Conservation (phyloP, 805 yeast species). For the Saccharomycopsis guyanensis region DNA sequence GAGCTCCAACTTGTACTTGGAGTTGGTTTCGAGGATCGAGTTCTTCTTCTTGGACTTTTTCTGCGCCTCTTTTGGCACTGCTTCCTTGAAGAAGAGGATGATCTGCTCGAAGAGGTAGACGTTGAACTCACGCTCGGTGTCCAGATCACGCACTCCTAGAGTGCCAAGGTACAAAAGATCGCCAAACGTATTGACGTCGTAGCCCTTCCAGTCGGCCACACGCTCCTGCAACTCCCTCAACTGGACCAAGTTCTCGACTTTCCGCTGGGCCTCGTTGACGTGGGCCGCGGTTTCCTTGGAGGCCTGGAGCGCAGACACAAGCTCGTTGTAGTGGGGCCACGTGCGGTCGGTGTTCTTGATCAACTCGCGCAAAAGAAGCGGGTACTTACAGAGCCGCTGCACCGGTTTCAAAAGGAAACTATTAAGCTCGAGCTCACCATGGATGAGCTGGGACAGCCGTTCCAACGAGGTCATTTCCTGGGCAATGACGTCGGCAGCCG, state of each 20-base stretch:
- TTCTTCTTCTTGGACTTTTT: slow-evolving; percentile 42
- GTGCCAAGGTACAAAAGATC: slow-evolving; percentile 70
- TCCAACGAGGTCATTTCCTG: slow-evolving; percentile 43
- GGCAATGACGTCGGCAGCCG: slow-evolving; percentile 74
- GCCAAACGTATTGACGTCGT: slow-evolving; percentile 71
- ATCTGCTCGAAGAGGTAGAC: slow-evolving; percentile 81
- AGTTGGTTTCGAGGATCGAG: slow-evolving; percentile 38
- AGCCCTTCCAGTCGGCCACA: slow-evolving; percentile 90
- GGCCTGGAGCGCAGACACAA: slow-evolving; percentile 60
- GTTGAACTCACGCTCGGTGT: slow-evolving; percentile 77
- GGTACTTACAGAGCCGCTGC: slow-evolving; percentile 94
- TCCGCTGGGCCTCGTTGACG: slow-evolving; percentile 90
- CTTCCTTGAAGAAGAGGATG: slow-evolving; percentile 57
- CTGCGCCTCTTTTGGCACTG: slow-evolving; percentile 29
- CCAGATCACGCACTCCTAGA: slow-evolving; percentile 61
- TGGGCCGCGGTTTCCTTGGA: slow-evolving; percentile 78
- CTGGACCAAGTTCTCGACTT: slow-evolving; percentile 75
- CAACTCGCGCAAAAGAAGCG: slow-evolving; percentile 70
- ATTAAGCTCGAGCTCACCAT: slow-evolving; percentile 83
- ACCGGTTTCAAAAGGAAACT: slow-evolving; percentile 88
- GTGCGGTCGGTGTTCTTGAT: slow-evolving; percentile 51
- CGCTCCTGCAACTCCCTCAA: slow-evolving; percentile 62
- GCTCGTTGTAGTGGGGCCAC: slow-evolving; percentile 55
- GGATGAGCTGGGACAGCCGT: slow-evolving; percentile 53
- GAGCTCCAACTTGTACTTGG: slow-evolving; percentile 43